These are phyloP conservation scores for Monosporascus sp. DNA, from an alignment of 2,329 filamentous ascomycete species.

Conservation along the genomic window DNA sequence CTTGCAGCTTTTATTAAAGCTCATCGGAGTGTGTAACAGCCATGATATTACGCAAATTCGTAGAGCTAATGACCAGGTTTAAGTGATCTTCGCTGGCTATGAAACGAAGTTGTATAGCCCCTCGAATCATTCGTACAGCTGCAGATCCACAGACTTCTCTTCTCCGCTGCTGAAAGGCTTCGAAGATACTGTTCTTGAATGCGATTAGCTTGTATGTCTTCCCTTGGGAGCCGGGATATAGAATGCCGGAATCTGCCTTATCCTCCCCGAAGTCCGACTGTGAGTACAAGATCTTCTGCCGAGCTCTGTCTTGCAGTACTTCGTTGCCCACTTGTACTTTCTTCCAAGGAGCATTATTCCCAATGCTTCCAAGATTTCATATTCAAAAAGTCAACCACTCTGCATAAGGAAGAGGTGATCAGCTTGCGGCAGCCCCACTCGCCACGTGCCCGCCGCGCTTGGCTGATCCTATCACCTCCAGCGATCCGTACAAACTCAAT, in stretches of 20 bases:
- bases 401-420: conserved; percentile 9
- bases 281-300: background rate
- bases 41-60: conserved; percentile 6
- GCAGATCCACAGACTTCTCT: background rate
- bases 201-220: background rate
- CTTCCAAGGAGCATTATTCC: conserved; percentile 5
- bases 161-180: background rate
- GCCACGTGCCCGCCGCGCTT: background rate
- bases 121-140: background rate
- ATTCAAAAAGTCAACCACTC: conserved; percentile 7
- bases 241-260: background rate
- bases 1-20: conserved; percentile 5
- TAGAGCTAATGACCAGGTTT: conserved; percentile 12
- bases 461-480: conserved; percentile 8
- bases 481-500: conserved; percentile 8
- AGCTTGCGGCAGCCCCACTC: conserved; percentile 3
- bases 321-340: background rate
- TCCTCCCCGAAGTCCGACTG: background rate
- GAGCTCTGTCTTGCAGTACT: background rate
- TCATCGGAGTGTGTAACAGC: background rate
- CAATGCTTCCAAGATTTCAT: background rate
- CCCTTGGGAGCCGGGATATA: background rate
- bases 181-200: background rate
- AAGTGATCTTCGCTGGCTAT: conserved; percentile 7
- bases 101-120: conserved; percentile 1